These are phyloP conservation scores for Gastrolobium villosum DNA, from an alignment of 306 rosid genomes.

Conservation along the genomic window DNA sequence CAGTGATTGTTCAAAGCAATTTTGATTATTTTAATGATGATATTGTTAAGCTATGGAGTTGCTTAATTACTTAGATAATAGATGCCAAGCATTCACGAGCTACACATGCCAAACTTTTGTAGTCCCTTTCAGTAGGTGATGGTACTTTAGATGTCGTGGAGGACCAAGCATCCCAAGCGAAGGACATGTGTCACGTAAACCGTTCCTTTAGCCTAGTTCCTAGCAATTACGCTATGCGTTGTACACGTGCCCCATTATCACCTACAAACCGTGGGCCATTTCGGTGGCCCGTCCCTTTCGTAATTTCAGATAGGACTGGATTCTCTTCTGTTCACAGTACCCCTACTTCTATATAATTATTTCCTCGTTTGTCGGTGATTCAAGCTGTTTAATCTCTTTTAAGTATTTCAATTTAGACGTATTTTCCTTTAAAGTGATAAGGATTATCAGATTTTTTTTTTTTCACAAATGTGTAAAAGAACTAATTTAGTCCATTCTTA, in stretches of 20 bases:
- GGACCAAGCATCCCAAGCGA: conserved; percentile 50
- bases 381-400: conserved; percentile 8
- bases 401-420: not conserved
- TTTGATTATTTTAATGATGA: not conserved
- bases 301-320: conserved; percentile 21
- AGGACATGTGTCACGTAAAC: conserved; percentile 64
- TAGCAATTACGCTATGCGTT: conserved; percentile 21
- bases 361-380: conserved; percentile 41
- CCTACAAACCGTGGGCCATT: conserved; percentile 39
- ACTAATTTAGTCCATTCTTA: no score
- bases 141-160: conserved; percentile 41
- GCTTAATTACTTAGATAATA: conserved; percentile 23
- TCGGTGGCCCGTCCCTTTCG: conserved; percentile 61
- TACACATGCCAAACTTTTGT: conserved; percentile 44
- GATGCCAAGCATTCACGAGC: conserved; percentile 46
- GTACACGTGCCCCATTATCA: conserved; percentile 54
- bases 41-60: conserved; percentile 28
- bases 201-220: conserved; percentile 35
- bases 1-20: not conserved
- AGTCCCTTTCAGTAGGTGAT: conserved; percentile 44
- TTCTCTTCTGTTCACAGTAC: conserved; percentile 37
- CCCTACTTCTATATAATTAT: conserved; percentile 12
- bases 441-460: no score
- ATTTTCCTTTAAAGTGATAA: no score
- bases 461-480: no score